These are phyloP conservation scores for Calophaca sinica DNA, from an alignment of 306 rosid genomes.

Conservation along the genomic window DNA sequence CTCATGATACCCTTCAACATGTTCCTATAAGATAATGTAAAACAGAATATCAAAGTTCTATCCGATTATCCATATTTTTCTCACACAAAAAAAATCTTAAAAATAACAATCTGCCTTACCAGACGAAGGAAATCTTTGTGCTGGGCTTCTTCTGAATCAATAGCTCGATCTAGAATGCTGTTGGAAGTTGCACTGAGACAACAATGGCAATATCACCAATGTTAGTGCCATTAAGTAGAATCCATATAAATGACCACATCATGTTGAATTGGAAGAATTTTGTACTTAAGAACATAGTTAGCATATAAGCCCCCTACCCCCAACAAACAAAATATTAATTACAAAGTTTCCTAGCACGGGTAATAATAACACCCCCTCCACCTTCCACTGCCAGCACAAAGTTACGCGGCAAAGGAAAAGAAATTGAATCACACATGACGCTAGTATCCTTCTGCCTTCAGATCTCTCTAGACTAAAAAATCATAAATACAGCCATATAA, in stretches of 20 bases:
- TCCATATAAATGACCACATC: constrained; percentile 5
- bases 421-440: neutral
- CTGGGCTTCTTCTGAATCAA: constrained; percentile 90
- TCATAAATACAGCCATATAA: too few relatives aligned
- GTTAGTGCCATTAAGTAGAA: constrained; percentile 49
- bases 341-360: neutral
- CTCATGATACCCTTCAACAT: constrained; percentile 97
- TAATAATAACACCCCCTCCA: neutral
- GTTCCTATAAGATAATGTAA: constrained; percentile 69
- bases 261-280: constrained; percentile 2
- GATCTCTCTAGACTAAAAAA: too few relatives aligned
- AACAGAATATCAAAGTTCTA: constrained; percentile 38
- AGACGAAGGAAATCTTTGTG: constrained; percentile 71
- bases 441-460: too few relatives aligned
- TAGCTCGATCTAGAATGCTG: constrained; percentile 97
- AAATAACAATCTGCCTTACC: constrained; percentile 52
- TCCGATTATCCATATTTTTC: constrained; percentile 38
- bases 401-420: neutral
- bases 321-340: neutral
- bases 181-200: constrained; percentile 90
- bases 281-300: neutral
- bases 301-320: neutral
- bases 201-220: constrained; percentile 47
- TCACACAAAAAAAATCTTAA: neutral
- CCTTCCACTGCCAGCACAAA: neutral